Base-by-base conservation (phyloP, 2,329 filamentous ascomycete genomes). In the Verticillium nubilum region DNA sequence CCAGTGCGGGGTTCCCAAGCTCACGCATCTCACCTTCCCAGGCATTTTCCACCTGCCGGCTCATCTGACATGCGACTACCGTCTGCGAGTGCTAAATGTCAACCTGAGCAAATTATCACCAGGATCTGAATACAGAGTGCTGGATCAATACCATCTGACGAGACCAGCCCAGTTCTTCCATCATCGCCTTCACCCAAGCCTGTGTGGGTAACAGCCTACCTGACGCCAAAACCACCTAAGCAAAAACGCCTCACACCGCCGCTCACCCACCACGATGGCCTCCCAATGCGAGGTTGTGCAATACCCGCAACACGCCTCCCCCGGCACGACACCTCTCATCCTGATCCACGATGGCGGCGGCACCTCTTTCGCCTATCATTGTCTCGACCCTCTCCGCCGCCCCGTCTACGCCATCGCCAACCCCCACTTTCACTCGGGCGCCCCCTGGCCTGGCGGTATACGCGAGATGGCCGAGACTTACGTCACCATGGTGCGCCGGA, bases 291-390 rank as follows among this genome's bases (percentile, higher is more conserved):
- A 63, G 25, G 42, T 63, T 23, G 26, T 63, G 57, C 62, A 63
- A 37, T 56, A 17, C 35, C 64, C 68, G 17, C 70, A 70, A 54
- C 57, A 53, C 31, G 42, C 61, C 10, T 62, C 66, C 13, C 62
- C 62, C 31, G 56, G 57, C 25, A 61, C 67, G 26, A 73, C 74
- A n/a, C 83, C 84, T 2, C 72, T 85, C 54, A 72, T 87, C 60
- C 76, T 87, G 52, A 73, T 86, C 42, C 84, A 87, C 70, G 84
- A 87, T 62, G 84, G 84, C 63, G 83, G 84, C 63, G 84, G 84
- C 66, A 86, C 84, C 2, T 80, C 78, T 2, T 85, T 83, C 66
- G 78, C 76, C 64, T 86, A 86, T 68, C 77, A 83, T 69, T 80
- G 79, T 62, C 74, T 87, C 4, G 75, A 78, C 19, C 66, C 74